These are phyloP conservation scores for Apiospora malaysiana DNA, from an alignment of 2,329 filamentous ascomycete genomes.

Conservation along the genomic window DNA sequence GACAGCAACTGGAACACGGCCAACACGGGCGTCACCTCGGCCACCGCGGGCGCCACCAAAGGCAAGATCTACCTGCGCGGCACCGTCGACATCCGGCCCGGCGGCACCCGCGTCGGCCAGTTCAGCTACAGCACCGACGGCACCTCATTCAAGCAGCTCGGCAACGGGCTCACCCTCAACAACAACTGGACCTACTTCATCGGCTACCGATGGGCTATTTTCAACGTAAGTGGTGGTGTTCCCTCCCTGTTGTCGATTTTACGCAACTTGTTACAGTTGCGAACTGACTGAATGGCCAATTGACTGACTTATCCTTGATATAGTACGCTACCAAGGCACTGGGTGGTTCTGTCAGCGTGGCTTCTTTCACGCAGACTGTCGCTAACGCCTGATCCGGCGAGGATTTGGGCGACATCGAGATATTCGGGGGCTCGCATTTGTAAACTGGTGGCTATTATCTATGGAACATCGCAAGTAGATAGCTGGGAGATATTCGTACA, in stretches of 20 bases:
- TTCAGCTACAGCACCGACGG: conserved; percentile 55
- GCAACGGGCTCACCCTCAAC: conserved; percentile 42
- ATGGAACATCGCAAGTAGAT: not conserved
- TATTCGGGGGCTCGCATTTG: not conserved
- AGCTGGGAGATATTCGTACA: not conserved
- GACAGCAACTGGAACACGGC: conserved; percentile 39
- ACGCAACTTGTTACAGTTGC: not conserved
- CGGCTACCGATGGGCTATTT: conserved; percentile 55
- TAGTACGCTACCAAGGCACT: conserved; percentile 20
- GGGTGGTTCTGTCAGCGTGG: conserved; percentile 19
- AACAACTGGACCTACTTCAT: conserved; percentile 54
- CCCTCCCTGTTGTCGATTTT: not conserved
- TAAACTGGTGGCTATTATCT: not conserved
- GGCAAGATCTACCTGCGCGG: conserved; percentile 45
- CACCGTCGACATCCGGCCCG: conserved; percentile 42
- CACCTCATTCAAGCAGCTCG: conserved; percentile 42
- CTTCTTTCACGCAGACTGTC: conserved; percentile 20
- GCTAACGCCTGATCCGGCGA: not conserved
- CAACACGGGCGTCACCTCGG: conserved; percentile 38
- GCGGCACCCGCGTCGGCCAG: conserved; percentile 34
- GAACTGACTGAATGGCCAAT: too few species aligned
- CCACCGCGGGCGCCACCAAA: conserved; percentile 38
- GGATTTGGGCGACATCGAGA: not conserved
- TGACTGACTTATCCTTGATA: not conserved
- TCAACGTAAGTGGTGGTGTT: conserved; percentile 40